Percentiles rank a stretch among this genome's conserved stretches.
Conservation (phyloP, 1,139 yeast genomes). For the Kodamaea sp. region DNA sequence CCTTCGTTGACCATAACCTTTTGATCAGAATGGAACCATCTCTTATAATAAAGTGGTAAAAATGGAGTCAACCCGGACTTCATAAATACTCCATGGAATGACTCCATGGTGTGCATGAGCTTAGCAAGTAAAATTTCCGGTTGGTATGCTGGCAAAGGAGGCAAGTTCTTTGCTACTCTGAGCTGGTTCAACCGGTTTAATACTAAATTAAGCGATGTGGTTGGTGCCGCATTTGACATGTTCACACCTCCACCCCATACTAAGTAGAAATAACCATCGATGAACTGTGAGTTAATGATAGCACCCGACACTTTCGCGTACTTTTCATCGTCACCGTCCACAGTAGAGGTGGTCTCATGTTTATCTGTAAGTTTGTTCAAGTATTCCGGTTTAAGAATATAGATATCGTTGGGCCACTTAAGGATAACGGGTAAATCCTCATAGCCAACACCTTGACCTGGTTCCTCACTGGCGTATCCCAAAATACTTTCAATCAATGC, state of each 20-base stretch:
- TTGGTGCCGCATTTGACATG: constrained; percentile 83
- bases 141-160: constrained; percentile 49
- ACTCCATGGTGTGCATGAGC: constrained; percentile 65
- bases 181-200: constrained; percentile 58
- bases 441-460: constrained; percentile 54
- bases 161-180: constrained; percentile 41
- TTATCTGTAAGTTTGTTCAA: constrained; percentile 31
- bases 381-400: constrained; percentile 67
- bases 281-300: constrained; percentile 73
- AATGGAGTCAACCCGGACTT: constrained; percentile 68
- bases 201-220: constrained; percentile 80
- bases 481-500: constrained; percentile 81
- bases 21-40: constrained; percentile 86
- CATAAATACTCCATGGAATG: constrained; percentile 58
- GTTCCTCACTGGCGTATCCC: constrained; percentile 51
- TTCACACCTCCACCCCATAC: constrained; percentile 88
- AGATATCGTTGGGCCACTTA: constrained; percentile 98
- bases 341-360: constrained; percentile 31
- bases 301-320: constrained; percentile 85
- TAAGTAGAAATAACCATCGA: constrained; percentile 58
- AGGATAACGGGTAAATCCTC: constrained; percentile 75
- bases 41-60: constrained; percentile 69
- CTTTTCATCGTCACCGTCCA: constrained; percentile 46
- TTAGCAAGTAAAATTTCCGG: constrained; percentile 72
- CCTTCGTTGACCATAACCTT: constrained; percentile 54